A percentile compares a stretch with the other conserved stretches of the same genome.
phyloP scores from a whole-genome alignment of 2,329 filamentous ascomycete species.

The Onygenales sp. region DNA sequence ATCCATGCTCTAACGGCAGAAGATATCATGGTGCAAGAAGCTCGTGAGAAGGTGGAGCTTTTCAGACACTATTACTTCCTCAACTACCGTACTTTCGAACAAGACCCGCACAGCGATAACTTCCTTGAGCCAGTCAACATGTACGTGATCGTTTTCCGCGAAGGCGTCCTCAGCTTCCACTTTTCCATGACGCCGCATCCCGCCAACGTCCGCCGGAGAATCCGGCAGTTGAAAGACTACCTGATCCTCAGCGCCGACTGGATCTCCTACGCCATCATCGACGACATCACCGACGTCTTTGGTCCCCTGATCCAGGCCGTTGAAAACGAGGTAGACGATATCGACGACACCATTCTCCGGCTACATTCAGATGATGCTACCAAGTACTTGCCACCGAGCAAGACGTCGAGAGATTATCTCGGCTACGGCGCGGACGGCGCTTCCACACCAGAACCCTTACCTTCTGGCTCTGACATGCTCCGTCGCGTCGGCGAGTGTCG shows the following conservation, averaged over 20 bases:
- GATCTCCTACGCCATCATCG: conserved; percentile 97
- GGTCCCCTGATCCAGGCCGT: conserved; percentile 85
- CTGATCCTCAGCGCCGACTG: conserved; percentile 88
- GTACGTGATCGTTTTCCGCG: conserved; percentile 93
- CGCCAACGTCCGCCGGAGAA: conserved; percentile 86
- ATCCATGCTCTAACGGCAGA: conserved; percentile 94
- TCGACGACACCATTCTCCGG: conserved; percentile 81
- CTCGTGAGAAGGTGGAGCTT: conserved; percentile 93
- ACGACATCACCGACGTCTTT: conserved; percentile 97
- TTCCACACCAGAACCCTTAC: conserved; percentile 28
- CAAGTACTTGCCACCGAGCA: conserved; percentile 27
- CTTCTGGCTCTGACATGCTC: conserved; percentile 68
- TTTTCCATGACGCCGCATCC: conserved; percentile 94
- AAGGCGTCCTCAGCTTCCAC: conserved; percentile 93
- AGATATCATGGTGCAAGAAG: conserved; percentile 95
- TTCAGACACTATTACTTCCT: conserved; percentile 98
- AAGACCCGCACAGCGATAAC: conserved; percentile 78
- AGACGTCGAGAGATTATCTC: conserved; percentile 1
- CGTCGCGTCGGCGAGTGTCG: conserved; percentile 85
- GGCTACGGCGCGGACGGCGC: not conserved
- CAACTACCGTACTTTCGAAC: conserved; percentile 96
- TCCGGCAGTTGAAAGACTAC: conserved; percentile 89
- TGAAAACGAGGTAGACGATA: conserved; percentile 93
- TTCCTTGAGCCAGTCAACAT: conserved; percentile 95
- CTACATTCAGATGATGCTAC: conserved; percentile 56